Percentiles rank a stretch among this genome's conserved stretches.
phyloP scores from a whole-genome alignment of 2,329 filamentous ascomycete species.

The Ceratocystis variospora region DNA sequence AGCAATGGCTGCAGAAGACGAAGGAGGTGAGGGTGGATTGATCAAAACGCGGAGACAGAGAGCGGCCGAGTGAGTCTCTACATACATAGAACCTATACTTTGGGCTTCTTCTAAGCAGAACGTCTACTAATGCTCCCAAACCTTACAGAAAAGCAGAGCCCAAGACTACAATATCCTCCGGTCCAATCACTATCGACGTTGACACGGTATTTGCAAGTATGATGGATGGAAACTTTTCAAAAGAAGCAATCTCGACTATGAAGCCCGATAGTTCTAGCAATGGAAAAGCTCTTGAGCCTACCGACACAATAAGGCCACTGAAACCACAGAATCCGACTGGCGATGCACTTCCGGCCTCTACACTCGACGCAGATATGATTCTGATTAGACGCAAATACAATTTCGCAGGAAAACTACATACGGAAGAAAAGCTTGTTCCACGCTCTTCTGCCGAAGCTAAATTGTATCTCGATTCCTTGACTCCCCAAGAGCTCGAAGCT shows the following conservation, averaged over 20 bases:
- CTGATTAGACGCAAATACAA: conserved; percentile 59
- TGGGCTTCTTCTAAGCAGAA: background rate
- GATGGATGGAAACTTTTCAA: conserved; percentile 31
- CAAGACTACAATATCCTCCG: conserved; percentile 37
- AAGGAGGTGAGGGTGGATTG: conserved; percentile 46
- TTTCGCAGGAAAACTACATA: conserved; percentile 59
- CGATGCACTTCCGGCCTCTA: background rate
- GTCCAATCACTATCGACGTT: conserved; percentile 55
- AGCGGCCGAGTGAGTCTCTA: conserved; percentile 42
- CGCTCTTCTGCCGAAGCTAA: conserved; percentile 52
- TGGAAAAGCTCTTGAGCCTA: background rate
- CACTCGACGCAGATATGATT: conserved; percentile 33
- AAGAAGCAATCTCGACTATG: conserved; percentile 11
- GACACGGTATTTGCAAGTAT: conserved; percentile 58
- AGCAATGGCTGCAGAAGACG: conserved; percentile 35
- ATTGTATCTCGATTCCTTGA: conserved; percentile 39
- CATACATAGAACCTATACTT: background rate
- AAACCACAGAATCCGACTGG: background rate
- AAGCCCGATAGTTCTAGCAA: background rate
- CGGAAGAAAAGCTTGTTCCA: conserved; percentile 55
- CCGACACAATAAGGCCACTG: background rate
- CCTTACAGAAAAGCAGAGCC: conserved; percentile 41
- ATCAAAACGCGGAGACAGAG: conserved; percentile 62
- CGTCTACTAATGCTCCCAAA: conserved; percentile 17
- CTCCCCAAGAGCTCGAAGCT: conserved; percentile 21